phyloP scores from a whole-genome alignment of 331 rosid species.

The Ulmus americana region DNA sequence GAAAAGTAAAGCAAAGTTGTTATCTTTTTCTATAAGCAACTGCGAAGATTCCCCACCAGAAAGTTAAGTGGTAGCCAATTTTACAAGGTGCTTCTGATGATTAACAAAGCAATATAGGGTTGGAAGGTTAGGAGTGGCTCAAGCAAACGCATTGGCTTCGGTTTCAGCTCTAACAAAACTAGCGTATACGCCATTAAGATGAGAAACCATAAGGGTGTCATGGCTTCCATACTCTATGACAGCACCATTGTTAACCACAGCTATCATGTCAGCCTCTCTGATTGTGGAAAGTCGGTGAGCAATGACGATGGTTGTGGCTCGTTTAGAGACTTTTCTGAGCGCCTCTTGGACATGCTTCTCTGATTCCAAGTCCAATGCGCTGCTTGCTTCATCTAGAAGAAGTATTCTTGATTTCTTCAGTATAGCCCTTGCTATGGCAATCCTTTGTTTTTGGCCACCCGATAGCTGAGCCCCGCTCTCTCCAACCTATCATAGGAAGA shows the following conservation, averaged over 20 bases:
- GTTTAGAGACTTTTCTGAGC: slow-evolving; percentile 38
- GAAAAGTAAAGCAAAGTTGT: background rate
- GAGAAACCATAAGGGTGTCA: slow-evolving; percentile 51
- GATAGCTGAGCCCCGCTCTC: slow-evolving; percentile 75
- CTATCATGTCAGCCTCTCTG: slow-evolving; percentile 61
- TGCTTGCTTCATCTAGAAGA: slow-evolving; percentile 88
- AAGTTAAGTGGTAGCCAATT: slow-evolving; percentile 9
- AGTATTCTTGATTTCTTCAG: slow-evolving; percentile 65
- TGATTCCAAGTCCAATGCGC: slow-evolving; percentile 80
- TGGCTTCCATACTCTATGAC: slow-evolving; percentile 70
- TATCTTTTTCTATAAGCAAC: slow-evolving; percentile 17
- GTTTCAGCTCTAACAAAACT: slow-evolving; percentile 62
- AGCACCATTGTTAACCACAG: slow-evolving; percentile 63
- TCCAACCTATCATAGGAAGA: slow-evolving; percentile 44
- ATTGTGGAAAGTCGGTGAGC: slow-evolving; percentile 74
- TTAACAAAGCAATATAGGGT: background rate
- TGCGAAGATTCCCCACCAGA: slow-evolving; percentile 5
- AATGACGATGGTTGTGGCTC: slow-evolving; percentile 65
- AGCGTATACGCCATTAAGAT: slow-evolving; percentile 56
- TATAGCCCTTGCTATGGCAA: slow-evolving; percentile 80
- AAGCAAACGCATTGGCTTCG: slow-evolving; percentile 63
- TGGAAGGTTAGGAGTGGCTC: slow-evolving; percentile 9
- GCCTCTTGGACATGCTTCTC: slow-evolving; percentile 73
- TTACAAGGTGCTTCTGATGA: slow-evolving; percentile 1
- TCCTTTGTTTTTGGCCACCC: slow-evolving; percentile 79